Conservation (phyloP, 495 filamentous ascomycete species). For the Beverwykella pulmonaria region DNA sequence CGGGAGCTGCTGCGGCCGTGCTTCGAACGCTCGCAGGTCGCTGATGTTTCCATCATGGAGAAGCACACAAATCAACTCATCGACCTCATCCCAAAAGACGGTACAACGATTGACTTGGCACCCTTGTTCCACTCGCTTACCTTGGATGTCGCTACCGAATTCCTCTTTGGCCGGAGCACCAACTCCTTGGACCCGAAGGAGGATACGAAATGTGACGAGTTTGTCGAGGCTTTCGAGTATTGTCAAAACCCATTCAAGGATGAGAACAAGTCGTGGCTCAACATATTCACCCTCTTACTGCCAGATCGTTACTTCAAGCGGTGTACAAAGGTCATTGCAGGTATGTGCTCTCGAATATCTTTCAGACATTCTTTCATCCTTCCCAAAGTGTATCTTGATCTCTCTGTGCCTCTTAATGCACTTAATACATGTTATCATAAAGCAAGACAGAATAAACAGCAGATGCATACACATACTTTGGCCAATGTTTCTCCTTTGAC, state of each 20-base stretch:
- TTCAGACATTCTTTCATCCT: not conserved
- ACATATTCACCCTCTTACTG: not conserved
- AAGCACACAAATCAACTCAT: conserved; percentile 59
- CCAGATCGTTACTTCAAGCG: conserved; percentile 13
- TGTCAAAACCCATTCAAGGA: conserved; percentile 28
- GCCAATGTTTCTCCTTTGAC: too few relatives aligned
- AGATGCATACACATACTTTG: too few relatives aligned
- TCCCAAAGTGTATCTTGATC: not conserved
- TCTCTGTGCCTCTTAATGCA: too few relatives aligned
- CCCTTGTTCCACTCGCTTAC: conserved; percentile 64
- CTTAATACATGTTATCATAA: too few relatives aligned
- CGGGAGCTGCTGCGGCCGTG: conserved; percentile 63
- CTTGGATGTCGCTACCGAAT: conserved; percentile 70
- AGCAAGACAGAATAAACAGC: too few relatives aligned
- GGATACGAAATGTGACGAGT: conserved; percentile 34
- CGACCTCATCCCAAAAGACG: conserved; percentile 51
- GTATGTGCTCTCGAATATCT: conserved; percentile 11
- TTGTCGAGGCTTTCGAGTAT: conserved; percentile 33
- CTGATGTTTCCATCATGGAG: conserved; percentile 59
- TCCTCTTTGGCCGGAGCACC: conserved; percentile 66
- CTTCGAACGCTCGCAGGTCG: conserved; percentile 62
- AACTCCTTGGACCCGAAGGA: conserved; percentile 42
- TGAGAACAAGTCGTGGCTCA: conserved; percentile 26
- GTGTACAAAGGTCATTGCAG: conserved; percentile 43
- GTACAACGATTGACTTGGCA: conserved; percentile 62